Conservation (phyloP, 2,329 filamentous ascomycete species). For the Talaromyces verruculosus region DNA sequence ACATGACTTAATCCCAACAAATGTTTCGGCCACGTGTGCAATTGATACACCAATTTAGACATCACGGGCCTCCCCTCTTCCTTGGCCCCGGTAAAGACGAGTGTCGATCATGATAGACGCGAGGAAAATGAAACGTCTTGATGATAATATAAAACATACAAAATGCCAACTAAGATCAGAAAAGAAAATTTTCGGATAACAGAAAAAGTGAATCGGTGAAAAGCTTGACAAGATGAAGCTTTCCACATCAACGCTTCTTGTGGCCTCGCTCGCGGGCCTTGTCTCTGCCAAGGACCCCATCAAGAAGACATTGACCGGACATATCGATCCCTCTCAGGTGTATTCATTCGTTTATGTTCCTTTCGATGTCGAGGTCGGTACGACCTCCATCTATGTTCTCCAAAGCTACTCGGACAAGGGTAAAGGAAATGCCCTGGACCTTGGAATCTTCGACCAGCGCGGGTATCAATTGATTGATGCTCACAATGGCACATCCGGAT, state of each 20-base stretch:
- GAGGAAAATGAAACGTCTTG: too few species aligned
- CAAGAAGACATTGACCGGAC: conserved; percentile 24
- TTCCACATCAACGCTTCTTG: not conserved
- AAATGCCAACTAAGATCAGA: not conserved
- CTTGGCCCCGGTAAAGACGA: not conserved
- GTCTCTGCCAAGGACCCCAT: conserved; percentile 15
- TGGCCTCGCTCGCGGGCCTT: not conserved
- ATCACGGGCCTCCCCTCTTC: too few species aligned
- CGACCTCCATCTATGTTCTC: conserved; percentile 26
- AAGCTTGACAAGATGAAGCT: not conserved
- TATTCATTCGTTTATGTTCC: conserved; percentile 28
- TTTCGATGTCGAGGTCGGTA: conserved; percentile 25
- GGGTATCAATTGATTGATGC: conserved; percentile 19
- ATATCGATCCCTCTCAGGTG: conserved; percentile 25
- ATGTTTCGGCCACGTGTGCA: too few species aligned
- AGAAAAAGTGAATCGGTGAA: not conserved
- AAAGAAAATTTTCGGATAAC: too few species aligned
- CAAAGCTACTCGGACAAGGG: conserved; percentile 26
- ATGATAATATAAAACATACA: not conserved
- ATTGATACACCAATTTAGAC: too few species aligned
- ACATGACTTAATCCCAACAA: too few species aligned
- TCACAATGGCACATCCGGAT: conserved; percentile 18
- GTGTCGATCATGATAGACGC: too few species aligned
- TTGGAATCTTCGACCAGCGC: conserved; percentile 23
- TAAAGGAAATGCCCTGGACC: conserved; percentile 26